Percentiles rank a stretch among this genome's conserved stretches.
Evolutionary conservation across 495 filamentous ascomycete genomes (phyloP).

Genomic region (Hypoxylon lienhwacheense): DNA sequence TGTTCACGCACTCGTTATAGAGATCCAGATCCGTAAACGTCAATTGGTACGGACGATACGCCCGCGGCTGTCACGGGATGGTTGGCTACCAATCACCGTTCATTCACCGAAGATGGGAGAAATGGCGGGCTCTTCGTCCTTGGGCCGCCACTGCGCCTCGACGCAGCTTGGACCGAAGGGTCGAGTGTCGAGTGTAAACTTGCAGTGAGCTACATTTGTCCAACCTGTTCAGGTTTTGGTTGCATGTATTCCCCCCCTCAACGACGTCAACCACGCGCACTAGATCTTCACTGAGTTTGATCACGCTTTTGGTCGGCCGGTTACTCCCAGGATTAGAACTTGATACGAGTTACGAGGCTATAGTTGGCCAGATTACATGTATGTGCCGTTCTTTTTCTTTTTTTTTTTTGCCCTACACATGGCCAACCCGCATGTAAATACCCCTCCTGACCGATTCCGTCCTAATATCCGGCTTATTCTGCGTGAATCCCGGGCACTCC

Average conservation of each 20-base stretch:
- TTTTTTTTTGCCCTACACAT: slow-evolving; percentile 14
- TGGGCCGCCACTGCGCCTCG: slow-evolving; percentile 16
- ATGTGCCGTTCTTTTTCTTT: slow-evolving; percentile 12
- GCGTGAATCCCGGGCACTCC: slow-evolving; percentile 25
- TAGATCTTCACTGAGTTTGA: slow-evolving; percentile 23
- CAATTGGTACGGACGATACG: slow-evolving; percentile 21
- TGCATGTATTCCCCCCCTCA: slow-evolving; percentile 24
- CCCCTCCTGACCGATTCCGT: slow-evolving; percentile 1
- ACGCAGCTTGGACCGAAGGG: slow-evolving; percentile 24
- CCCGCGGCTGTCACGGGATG: slow-evolving; percentile 10
- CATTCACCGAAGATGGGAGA: slow-evolving; percentile 19
- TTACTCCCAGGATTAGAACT: slow-evolving; percentile 7
- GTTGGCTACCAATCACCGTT: slow-evolving; percentile 9
- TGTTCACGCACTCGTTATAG: slow-evolving; percentile 21
- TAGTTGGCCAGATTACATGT: slow-evolving; percentile 15
- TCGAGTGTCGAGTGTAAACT: slow-evolving; percentile 12
- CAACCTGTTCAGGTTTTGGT: slow-evolving; percentile 29
- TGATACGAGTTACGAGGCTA: slow-evolving; percentile 5
- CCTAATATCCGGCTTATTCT: slow-evolving; percentile 27
- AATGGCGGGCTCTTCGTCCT: slow-evolving; percentile 9
- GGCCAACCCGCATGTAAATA: slow-evolving; percentile 9
- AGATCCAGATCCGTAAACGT: slow-evolving; percentile 17
- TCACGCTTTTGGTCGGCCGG: slow-evolving; percentile 5
- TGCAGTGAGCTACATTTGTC: slow-evolving; percentile 24
- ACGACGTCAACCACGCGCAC: slow-evolving; percentile 19